Conservation (phyloP, 78 protist genomes). For the Isochrysis galbana region DNA sequence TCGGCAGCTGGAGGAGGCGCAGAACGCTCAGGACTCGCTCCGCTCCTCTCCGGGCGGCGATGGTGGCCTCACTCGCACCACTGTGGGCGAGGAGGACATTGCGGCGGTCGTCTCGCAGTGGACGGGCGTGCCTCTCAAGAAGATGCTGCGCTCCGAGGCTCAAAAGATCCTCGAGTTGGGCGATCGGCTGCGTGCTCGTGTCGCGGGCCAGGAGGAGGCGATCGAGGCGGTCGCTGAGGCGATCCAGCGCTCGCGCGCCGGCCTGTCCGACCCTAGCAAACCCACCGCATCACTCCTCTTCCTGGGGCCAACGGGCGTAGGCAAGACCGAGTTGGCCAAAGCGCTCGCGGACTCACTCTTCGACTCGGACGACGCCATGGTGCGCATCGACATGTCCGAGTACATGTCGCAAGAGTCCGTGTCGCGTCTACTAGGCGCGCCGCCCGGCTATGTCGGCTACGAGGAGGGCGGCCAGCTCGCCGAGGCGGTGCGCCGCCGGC, state of each 20-base stretch:
- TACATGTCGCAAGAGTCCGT: slow-evolving; percentile 48
- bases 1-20: not conserved
- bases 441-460: slow-evolving; percentile 73
- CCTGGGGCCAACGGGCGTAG: slow-evolving; percentile 91
- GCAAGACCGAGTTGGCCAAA: slow-evolving; percentile 95
- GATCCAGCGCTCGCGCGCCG: slow-evolving; percentile 51
- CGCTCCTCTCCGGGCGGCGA: too few relatives aligned
- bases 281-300: slow-evolving; percentile 60
- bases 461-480: slow-evolving; percentile 73
- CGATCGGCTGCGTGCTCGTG: slow-evolving; percentile 26
- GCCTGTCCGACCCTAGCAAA: slow-evolving; percentile 45
- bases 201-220: slow-evolving; percentile 51
- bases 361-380: slow-evolving; percentile 85
- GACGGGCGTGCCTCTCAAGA: slow-evolving; percentile 53
- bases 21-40: too few relatives aligned
- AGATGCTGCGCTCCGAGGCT: slow-evolving; percentile 37
- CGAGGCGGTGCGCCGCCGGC: slow-evolving; percentile 67
- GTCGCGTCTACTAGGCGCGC: slow-evolving; percentile 53
- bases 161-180: slow-evolving; percentile 67
- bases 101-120: slow-evolving; percentile 58
- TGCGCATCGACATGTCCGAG: slow-evolving; percentile 59
- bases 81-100: slow-evolving; percentile 44
- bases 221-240: slow-evolving; percentile 49
- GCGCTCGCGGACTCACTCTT: slow-evolving; percentile 88
- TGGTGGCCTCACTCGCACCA: too few relatives aligned